Base-by-base conservation (phyloP, 306 rosid genomes). In the Cyclanthera cordifolia region DNA sequence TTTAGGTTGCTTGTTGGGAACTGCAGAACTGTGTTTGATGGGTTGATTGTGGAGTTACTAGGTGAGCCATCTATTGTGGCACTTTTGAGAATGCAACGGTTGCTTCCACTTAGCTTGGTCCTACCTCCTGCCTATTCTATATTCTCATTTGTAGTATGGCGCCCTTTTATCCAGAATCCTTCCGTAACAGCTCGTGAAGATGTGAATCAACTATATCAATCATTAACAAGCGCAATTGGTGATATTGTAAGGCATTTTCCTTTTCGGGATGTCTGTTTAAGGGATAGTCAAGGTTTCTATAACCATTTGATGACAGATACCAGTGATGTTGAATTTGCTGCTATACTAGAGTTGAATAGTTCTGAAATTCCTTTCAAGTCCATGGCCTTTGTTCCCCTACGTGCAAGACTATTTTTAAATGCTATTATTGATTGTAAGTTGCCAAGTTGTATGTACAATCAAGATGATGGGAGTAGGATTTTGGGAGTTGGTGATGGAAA, bases 1-100 rank as follows among this genome's bases (percentile, higher is more conserved):
- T 93, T 93, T 82, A 86, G 99, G 80, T 78, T 93, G 77, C 94
- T 93, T 67, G 86, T 93, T 60, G 99, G 99, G 46, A 90, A 90
- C 79, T 87, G 94, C 84, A 83, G 95, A 82, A 83, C 94, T 43
- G 70, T 86, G 49, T 84, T 70, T 39, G 95, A 90, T 23, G 96
- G 99, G 63, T 84, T 90, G 82, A 81, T 84, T 60, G 95, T 83
- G 78, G 91, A 90, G 64, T 94, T 93, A 75, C 80, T 90, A 76
- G 94, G 95, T 39, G 99, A 93, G 74, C 94, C 95, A 23, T 84
- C 83, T 61, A 69, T 86, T 75, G 72, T 86, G 68, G 96, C 94
- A 49, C 99, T 93, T 80, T 84, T 88, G 67, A 87, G 99, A 83
- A 87, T 90, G 96, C 99, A 93, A 77, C 92, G 82, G 8, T 77